A percentile compares a stretch with the other conserved stretches of the same genome.
Evolutionary conservation across 2,329 filamentous ascomycete species (phyloP).

Genomic region (Bertia moriformis): DNA sequence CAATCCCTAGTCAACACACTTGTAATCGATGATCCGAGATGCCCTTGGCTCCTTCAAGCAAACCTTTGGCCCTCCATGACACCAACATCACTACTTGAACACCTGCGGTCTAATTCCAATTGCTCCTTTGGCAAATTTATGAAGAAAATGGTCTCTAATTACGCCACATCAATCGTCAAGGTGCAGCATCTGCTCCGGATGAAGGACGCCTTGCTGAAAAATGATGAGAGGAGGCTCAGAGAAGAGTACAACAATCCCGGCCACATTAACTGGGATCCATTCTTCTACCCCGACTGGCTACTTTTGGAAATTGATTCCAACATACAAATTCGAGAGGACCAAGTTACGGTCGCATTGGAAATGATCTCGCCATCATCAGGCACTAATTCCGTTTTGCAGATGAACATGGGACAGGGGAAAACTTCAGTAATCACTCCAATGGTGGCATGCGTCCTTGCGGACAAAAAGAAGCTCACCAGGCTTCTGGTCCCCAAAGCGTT

Average conservation of each 20-base stretch:
- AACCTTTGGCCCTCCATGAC: too few species aligned
- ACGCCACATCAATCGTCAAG: too few species aligned
- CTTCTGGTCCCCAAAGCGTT: conserved; percentile 28
- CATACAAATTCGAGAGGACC: conserved; percentile 43
- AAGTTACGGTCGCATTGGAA: conserved; percentile 39
- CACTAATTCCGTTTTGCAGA: conserved; percentile 44
- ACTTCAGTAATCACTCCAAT: not conserved
- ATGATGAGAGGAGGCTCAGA: too few species aligned
- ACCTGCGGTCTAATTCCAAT: too few species aligned
- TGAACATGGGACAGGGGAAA: conserved; percentile 51
- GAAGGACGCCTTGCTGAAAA: too few species aligned
- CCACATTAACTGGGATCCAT: conserved; percentile 35
- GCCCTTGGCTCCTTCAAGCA: too few species aligned
- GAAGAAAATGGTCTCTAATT: too few species aligned
- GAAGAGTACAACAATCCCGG: not conserved
- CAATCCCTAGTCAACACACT: too few species aligned
- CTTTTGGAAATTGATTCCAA: conserved; percentile 53
- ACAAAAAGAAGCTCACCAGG: conserved; percentile 21
- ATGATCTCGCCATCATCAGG: not conserved
- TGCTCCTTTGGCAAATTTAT: too few species aligned
- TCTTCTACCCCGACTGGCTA: conserved; percentile 42
- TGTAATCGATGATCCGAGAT: too few species aligned
- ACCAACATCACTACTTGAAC: too few species aligned
- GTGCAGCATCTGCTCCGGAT: too few species aligned
- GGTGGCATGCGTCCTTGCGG: conserved; percentile 2